Percentiles rank a stretch among this genome's conserved stretches.
phyloP scores from a whole-genome alignment of 1,284 basidiomycete genomes.

The Irpex sp. region DNA sequence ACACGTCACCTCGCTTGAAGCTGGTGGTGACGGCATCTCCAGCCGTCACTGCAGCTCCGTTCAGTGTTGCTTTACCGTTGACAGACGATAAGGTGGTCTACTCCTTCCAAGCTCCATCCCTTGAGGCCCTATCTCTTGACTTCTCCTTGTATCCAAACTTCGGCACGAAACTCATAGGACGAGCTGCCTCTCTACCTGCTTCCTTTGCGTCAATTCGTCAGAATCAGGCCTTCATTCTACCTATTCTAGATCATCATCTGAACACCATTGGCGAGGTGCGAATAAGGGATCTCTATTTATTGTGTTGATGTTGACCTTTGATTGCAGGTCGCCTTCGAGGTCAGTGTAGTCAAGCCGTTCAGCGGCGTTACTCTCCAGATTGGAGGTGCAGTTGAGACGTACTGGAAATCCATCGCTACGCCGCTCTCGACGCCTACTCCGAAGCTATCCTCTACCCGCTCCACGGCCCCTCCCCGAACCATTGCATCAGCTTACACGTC shows the following conservation, averaged over 20 bases:
- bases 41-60: constrained; percentile 80
- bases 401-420: constrained; percentile 88
- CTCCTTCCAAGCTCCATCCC: constrained; percentile 78
- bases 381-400: constrained; percentile 91
- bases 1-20: constrained; percentile 82
- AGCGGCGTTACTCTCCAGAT: constrained; percentile 93
- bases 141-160: constrained; percentile 98
- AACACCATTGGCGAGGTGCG: constrained; percentile 91
- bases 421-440: constrained; percentile 24
- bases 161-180: constrained; percentile 95
- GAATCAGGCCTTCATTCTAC: constrained; percentile 59
- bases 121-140: constrained; percentile 79
- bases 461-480: constrained; percentile 24
- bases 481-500: constrained; percentile 58
- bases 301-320: constrained; percentile 2
- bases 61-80: constrained; percentile 83
- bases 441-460: constrained; percentile 21
- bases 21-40: constrained; percentile 87
- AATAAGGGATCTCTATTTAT: constrained; percentile 4
- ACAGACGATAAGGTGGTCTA: constrained; percentile 80
- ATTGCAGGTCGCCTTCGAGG: constrained; percentile 77
- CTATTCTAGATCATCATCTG: constrained; percentile 89
- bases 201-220: constrained; percentile 60
- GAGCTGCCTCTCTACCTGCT: constrained; percentile 82
- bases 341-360: constrained; percentile 88